Evolutionary conservation across 2,329 filamentous ascomycete genomes (phyloP).

Genomic region (Fusarium coffeatum): DNA sequence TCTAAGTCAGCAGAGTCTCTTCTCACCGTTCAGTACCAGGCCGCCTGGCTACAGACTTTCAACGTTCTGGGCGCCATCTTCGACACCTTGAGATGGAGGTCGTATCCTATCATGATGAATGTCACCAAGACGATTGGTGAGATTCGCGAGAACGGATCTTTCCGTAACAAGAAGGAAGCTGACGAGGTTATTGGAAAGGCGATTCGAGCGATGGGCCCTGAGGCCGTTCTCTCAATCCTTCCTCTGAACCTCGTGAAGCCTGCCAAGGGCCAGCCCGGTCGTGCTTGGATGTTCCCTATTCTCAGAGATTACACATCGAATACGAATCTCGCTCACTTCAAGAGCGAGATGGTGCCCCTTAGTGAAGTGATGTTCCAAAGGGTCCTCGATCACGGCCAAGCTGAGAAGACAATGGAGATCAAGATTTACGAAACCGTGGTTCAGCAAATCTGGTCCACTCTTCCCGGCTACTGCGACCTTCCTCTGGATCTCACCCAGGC

Average conservation of each 20-base stretch:
- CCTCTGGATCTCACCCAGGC: conserved; percentile 80
- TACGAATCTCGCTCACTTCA: conserved; percentile 87
- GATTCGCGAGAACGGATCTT: conserved; percentile 86
- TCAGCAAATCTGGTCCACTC: conserved; percentile 91
- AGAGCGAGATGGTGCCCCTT: conserved; percentile 84
- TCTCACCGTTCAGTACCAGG: conserved; percentile 90
- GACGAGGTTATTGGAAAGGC: conserved; percentile 91
- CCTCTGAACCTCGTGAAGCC: conserved; percentile 88
- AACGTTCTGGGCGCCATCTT: conserved; percentile 89
- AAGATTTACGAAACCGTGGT: conserved; percentile 98
- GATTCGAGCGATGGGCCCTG: conserved; percentile 89
- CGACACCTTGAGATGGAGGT: conserved; percentile 85
- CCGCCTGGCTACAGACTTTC: conserved; percentile 95
- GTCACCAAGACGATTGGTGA: conserved; percentile 86
- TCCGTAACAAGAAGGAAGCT: conserved; percentile 93
- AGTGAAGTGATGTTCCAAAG: conserved; percentile 91
- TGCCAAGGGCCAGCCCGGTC: conserved; percentile 79
- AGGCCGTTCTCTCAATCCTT: conserved; percentile 82
- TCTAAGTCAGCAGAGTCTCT: conserved; percentile 78
- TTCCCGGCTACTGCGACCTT: conserved; percentile 95
- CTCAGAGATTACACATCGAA: conserved; percentile 91
- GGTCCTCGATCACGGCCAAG: conserved; percentile 82
- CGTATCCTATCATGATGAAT: conserved; percentile 80
- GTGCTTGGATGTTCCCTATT: conserved; percentile 94
- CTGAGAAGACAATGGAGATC: conserved; percentile 92